Base-by-base conservation (phyloP, 306 rosid genomes). In the Dalbergia oliveri region DNA sequence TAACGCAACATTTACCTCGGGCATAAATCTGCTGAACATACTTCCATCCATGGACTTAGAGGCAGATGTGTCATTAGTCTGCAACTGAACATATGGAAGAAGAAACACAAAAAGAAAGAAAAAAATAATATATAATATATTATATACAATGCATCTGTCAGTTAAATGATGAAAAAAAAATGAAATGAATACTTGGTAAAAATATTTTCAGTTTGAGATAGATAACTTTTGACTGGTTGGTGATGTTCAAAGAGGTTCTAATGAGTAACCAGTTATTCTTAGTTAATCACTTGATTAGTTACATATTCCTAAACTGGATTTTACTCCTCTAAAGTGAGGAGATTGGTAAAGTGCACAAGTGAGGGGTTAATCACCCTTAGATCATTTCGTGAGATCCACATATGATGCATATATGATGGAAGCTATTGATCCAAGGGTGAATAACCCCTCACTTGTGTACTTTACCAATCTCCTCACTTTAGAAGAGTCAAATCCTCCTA, bases 11-110 rank as follows among this genome's bases (percentile, higher is more conserved):
- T 64, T 56, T 86, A 90, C 94, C 93, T 87, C 76, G 53, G 89
- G 93, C 84, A 80, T 86, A 80, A 84, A 76, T 75, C 56, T 79
- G 47, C 60, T n/a, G 73, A 92, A 69, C 59, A 86, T 75, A 84
- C 88, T 80, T 81, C 62, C 83, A 83, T 88, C 86, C 34, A 15
- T 79, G 21, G 57, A 70, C 78, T 79, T 86, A 26, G 54, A 82
- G 58, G 77, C 39, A 31, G 88, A 79, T 26, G 45, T 3, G 59
- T 75, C 77, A 57, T 68, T 65, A 66, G 73, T 69, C 84, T 82
- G 85, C 56, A 59, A 50, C 66, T 49, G 82, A 84, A 78, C 37
- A 66, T 11, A 31, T 11, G 60, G 26, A 50, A 69, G 33, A 37
- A 31, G 59, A 50, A 60, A 35, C 3, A 59, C 33, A 10, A 31